Percentiles rank a stretch among this genome's conserved stretches.
These are phyloP conservation scores for Malassezia equina DNA, from an alignment of 1,284 basidiomycete species.

Conservation along the genomic window DNA sequence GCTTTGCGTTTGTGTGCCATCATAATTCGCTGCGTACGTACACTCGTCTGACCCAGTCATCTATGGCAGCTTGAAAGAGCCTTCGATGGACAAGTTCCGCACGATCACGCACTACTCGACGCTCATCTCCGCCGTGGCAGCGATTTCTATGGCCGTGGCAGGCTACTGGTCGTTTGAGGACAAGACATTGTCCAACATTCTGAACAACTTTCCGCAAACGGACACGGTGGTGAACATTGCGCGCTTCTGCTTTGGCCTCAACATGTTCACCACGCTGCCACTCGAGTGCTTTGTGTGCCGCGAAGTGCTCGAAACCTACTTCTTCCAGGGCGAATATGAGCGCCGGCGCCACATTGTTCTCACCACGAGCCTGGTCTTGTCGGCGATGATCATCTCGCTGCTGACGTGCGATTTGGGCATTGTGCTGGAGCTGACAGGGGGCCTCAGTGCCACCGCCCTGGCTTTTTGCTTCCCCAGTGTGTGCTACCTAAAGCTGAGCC, in stretches of 20 bases:
- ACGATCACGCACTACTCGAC: slow-evolving; percentile 66
- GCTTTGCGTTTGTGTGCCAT: slow-evolving; percentile 48
- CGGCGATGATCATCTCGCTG: slow-evolving; percentile 75
- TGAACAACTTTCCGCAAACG: slow-evolving; percentile 46
- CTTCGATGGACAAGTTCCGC: slow-evolving; percentile 87
- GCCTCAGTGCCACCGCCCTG: slow-evolving; percentile 81
- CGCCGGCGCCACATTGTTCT: slow-evolving; percentile 70
- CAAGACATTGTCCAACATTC: slow-evolving; percentile 59
- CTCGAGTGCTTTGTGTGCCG: slow-evolving; percentile 86
- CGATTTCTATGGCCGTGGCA: slow-evolving; percentile 63
- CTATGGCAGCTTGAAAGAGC: slow-evolving; percentile 86
- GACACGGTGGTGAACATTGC: slow-evolving; percentile 59
- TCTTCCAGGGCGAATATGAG: slow-evolving; percentile 31
- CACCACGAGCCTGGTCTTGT: slow-evolving; percentile 71
- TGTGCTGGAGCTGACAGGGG: slow-evolving; percentile 93
- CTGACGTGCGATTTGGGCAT: slow-evolving; percentile 93
- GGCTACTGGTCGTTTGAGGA: slow-evolving; percentile 88
- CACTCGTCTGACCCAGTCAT: slow-evolving; percentile 79
- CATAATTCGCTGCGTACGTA: slow-evolving; percentile 59
- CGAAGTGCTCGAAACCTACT: slow-evolving; percentile 55
- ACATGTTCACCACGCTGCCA: slow-evolving; percentile 95
- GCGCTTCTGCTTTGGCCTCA: slow-evolving; percentile 85
- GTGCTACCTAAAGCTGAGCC: slow-evolving; percentile 44
- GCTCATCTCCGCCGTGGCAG: slow-evolving; percentile 38
- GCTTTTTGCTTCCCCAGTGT: slow-evolving; percentile 64